These are phyloP conservation scores for Eimeria falciformis DNA, from an alignment of 169 alveolate species.

Conservation along the genomic window DNA sequence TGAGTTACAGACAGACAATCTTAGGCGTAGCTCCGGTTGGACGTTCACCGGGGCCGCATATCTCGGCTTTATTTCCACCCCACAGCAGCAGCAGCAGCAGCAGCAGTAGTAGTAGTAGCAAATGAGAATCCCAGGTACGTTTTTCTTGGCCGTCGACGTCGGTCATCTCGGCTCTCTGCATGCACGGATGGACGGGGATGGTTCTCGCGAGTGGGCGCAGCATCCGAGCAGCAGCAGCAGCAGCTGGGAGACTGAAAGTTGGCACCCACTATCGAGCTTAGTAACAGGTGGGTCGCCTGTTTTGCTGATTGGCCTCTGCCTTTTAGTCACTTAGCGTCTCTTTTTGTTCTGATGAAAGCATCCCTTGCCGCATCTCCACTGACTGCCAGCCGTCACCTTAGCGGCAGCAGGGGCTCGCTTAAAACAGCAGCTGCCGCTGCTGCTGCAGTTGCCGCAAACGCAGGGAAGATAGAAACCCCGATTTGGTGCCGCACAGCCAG, in stretches of 20 bases:
- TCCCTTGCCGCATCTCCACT: neutral
- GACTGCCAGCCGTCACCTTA: too few relatives aligned
- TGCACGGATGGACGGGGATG: neutral
- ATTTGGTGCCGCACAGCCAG: slow-evolving; percentile 19
- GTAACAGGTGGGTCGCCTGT: neutral
- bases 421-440: slow-evolving; percentile 39
- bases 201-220: slow-evolving; percentile 41
- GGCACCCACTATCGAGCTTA: slow-evolving; percentile 18
- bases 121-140: slow-evolving; percentile 31
- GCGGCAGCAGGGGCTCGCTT: too few relatives aligned
- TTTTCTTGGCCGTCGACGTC: slow-evolving; percentile 18
- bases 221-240: slow-evolving; percentile 69
- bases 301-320: neutral
- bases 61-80: neutral
- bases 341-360: neutral
- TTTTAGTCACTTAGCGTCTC: neutral
- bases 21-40: slow-evolving; percentile 57
- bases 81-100: slow-evolving; percentile 55
- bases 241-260: neutral
- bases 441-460: too few relatives aligned
- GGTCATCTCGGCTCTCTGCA: slow-evolving; percentile 35
- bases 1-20: slow-evolving; percentile 41
- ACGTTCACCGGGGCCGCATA: slow-evolving; percentile 33
- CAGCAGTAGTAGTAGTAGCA: too few relatives aligned
- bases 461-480: slow-evolving; percentile 15